Evolutionary conservation across 768 basidiomycete genomes (phyloP).

Genomic region (Tricholoma saponaceum): DNA sequence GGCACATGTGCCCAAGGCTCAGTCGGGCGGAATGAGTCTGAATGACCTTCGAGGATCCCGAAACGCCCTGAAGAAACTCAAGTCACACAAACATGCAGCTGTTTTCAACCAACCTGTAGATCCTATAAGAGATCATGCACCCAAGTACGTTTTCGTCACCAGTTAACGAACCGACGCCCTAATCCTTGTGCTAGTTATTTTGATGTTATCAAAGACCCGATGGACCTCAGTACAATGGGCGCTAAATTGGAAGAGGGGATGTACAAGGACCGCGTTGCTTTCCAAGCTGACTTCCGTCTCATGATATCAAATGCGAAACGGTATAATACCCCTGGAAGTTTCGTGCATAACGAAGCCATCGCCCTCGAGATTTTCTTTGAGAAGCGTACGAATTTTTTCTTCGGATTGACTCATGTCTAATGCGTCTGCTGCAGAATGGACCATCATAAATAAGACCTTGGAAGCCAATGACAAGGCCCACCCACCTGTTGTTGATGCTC

Average conservation of each 20-base stretch:
- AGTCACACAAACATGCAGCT: slow-evolving; percentile 64
- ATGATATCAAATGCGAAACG: slow-evolving; percentile 85
- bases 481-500: slow-evolving; percentile 14
- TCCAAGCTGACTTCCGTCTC: slow-evolving; percentile 82
- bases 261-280: slow-evolving; percentile 80
- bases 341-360: slow-evolving; percentile 72
- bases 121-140: slow-evolving; percentile 87
- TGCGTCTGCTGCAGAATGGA: slow-evolving; percentile 63
- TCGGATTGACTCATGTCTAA: not conserved
- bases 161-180: slow-evolving; percentile 1
- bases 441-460: slow-evolving; percentile 78
- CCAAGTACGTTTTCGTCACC: slow-evolving; percentile 54
- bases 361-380: slow-evolving; percentile 80
- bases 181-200: slow-evolving; percentile 63
- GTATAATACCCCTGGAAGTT: slow-evolving; percentile 75
- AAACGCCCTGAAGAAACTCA: slow-evolving; percentile 77
- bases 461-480: slow-evolving; percentile 58
- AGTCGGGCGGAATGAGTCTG: slow-evolving; percentile 69
- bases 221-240: slow-evolving; percentile 89
- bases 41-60: slow-evolving; percentile 74
- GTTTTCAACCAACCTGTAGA: slow-evolving; percentile 91
- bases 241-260: slow-evolving; percentile 84
- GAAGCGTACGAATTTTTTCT: slow-evolving; percentile 55
- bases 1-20: slow-evolving; percentile 61
- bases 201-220: slow-evolving; percentile 84